Evolutionary conservation across 2,329 filamentous ascomycete species (phyloP).

Genomic region (Ophiostoma sp.): DNA sequence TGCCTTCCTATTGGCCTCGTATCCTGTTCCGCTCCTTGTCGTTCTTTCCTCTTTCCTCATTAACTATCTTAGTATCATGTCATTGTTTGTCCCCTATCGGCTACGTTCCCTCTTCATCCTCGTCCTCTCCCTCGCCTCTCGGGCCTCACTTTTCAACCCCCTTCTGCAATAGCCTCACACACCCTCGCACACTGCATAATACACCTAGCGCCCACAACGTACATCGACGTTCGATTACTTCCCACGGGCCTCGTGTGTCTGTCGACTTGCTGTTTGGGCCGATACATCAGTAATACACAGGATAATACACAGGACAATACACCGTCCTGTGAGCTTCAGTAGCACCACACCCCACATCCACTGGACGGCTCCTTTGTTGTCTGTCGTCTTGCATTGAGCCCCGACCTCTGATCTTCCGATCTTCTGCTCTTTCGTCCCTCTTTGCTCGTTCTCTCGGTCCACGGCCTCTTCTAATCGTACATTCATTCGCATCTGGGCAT

Average conservation of each 20-base stretch:
- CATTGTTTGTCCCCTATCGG: neutral
- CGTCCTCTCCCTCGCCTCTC: neutral
- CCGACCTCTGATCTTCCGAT: neutral
- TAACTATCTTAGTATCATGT: neutral
- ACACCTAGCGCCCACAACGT: neutral
- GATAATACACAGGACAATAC: neutral
- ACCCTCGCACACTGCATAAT: neutral
- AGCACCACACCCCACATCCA: constrained; percentile 14
- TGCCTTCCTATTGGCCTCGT: no score
- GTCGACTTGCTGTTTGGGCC: constrained; percentile 16
- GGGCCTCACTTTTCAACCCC: neutral
- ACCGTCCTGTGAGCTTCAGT: neutral
- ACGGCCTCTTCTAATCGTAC: neutral
- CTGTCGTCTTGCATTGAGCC: neutral
- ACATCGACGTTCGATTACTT: constrained; percentile 20
- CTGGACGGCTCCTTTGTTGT: neutral
- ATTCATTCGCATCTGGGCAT: neutral
- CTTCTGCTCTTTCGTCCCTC: neutral
- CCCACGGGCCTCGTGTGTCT: constrained; percentile 21
- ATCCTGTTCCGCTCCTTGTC: no score
- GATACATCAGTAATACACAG: constrained; percentile 1
- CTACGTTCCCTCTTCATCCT: neutral
- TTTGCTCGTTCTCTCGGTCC: neutral
- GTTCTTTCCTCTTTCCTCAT: neutral
- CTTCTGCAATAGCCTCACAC: neutral